A percentile compares a stretch with the other conserved stretches of the same genome.
Evolutionary conservation across 768 basidiomycete genomes (phyloP).

Genomic region (Solioccasus polychromus): DNA sequence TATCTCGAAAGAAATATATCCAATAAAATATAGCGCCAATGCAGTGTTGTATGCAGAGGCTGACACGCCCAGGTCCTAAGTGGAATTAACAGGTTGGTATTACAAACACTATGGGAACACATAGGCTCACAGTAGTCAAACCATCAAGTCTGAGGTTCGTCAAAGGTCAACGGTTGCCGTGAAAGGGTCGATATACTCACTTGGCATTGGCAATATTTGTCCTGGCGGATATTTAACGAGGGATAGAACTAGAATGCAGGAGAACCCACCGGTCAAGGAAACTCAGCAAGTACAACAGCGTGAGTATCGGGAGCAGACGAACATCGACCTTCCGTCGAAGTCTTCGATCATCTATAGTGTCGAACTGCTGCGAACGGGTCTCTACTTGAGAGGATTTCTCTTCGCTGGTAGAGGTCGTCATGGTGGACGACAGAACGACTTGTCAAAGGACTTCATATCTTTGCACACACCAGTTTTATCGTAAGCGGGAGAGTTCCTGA

Average conservation of each 20-base stretch:
- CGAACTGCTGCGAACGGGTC: not conserved
- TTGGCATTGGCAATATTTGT: slow-evolving; percentile 41
- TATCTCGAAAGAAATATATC: slow-evolving; percentile 59
- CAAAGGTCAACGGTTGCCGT: not conserved
- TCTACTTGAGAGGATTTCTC: slow-evolving; percentile 12
- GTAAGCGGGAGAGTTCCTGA: not conserved
- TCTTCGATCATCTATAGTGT: slow-evolving; percentile 19
- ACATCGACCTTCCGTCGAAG: slow-evolving; percentile 34
- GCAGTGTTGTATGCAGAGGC: slow-evolving; percentile 54
- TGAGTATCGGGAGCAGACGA: slow-evolving; percentile 40
- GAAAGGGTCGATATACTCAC: slow-evolving; percentile 14
- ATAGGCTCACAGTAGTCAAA: slow-evolving; percentile 39
- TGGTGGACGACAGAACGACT: not conserved
- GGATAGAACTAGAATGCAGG: not conserved
- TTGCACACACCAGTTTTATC: not conserved
- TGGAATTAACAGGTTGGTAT: not conserved
- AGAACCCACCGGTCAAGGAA: slow-evolving; percentile 38
- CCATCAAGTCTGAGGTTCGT: slow-evolving; percentile 45
- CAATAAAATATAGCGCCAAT: slow-evolving; percentile 57
- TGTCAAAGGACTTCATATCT: not conserved
- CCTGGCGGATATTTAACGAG: slow-evolving; percentile 11
- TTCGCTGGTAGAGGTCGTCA: slow-evolving; percentile 4
- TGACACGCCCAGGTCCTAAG: slow-evolving; percentile 50
- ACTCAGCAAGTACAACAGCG: slow-evolving; percentile 38
- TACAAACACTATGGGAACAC: no score